Conservation (phyloP, 1,284 basidiomycete species). For the Austroboletus niveus region DNA sequence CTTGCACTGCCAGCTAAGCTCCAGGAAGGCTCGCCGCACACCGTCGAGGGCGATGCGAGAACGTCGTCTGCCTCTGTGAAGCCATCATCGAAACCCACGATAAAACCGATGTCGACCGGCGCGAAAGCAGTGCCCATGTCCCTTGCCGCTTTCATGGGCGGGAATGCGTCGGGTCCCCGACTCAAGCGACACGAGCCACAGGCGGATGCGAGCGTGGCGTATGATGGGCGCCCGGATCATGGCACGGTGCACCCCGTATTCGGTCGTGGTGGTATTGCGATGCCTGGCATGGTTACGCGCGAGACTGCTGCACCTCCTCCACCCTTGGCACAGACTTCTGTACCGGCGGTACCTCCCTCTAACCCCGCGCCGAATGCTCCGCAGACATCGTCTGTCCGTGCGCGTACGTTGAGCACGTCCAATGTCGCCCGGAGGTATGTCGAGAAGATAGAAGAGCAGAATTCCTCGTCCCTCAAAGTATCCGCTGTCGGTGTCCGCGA, state of each 20-base stretch:
- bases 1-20: conserved; percentile 19
- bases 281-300: conserved; percentile 56
- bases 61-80: conserved; percentile 6
- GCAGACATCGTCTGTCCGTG: conserved; percentile 20
- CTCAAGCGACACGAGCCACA: conserved; percentile 71
- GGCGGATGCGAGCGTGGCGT: conserved; percentile 60
- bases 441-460: conserved; percentile 33
- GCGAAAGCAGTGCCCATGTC: conserved; percentile 43
- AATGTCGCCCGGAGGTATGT: conserved; percentile 36
- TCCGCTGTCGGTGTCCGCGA: conserved; percentile 27
- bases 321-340: conserved; percentile 26
- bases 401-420: conserved; percentile 36
- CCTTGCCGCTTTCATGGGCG: conserved; percentile 76
- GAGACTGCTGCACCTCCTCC: conserved; percentile 6
- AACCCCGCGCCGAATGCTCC: background rate
- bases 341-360: conserved; percentile 2
- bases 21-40: conserved; percentile 16
- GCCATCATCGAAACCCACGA: conserved; percentile 10
- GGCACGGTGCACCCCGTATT: conserved; percentile 67
- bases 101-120: conserved; percentile 9
- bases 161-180: conserved; percentile 59
- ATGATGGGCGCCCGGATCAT: conserved; percentile 59
- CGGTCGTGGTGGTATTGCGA: conserved; percentile 66
- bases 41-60: conserved; percentile 8
- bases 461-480: conserved; percentile 14